Evolutionary conservation across 202 grass and related monocot species (phyloP).

Genomic region (Setaria viridis): DNA sequence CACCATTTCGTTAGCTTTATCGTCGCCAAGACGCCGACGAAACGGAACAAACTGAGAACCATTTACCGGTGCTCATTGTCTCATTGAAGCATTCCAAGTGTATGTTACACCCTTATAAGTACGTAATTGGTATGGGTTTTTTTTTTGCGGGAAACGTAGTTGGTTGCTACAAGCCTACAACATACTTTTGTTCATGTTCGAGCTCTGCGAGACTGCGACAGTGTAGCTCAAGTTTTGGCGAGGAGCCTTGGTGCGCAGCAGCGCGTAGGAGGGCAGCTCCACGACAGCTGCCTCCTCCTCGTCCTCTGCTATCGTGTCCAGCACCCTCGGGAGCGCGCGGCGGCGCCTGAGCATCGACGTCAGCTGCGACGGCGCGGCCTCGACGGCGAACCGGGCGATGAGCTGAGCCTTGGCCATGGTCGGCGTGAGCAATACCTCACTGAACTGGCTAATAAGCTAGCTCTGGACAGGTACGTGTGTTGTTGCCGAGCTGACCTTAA

Average conservation of each 20-base stretch:
- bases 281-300: conserved; percentile 27
- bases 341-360: conserved; percentile 38
- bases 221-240: background rate
- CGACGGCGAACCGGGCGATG: conserved; percentile 26
- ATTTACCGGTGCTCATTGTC: too few species aligned
- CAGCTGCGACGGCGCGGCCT: conserved; percentile 40
- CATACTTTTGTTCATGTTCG: too few species aligned
- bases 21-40: too few species aligned
- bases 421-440: background rate
- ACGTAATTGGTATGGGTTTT: too few species aligned
- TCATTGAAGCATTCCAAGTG: too few species aligned
- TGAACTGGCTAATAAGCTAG: conserved; percentile 7
- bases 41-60: too few species aligned
- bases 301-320: conserved; percentile 48
- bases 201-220: too few species aligned
- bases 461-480: background rate
- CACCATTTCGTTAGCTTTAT: too few species aligned
- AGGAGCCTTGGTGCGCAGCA: background rate
- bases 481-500: too few species aligned
- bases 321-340: conserved; percentile 4
- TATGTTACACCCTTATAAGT: too few species aligned
- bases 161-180: too few species aligned
- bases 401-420: conserved; percentile 52
- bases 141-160: too few species aligned
- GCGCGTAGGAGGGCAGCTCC: conserved; percentile 16